Base-by-base conservation (phyloP, 345 rosid genomes). In the Syzygium grande region DNA sequence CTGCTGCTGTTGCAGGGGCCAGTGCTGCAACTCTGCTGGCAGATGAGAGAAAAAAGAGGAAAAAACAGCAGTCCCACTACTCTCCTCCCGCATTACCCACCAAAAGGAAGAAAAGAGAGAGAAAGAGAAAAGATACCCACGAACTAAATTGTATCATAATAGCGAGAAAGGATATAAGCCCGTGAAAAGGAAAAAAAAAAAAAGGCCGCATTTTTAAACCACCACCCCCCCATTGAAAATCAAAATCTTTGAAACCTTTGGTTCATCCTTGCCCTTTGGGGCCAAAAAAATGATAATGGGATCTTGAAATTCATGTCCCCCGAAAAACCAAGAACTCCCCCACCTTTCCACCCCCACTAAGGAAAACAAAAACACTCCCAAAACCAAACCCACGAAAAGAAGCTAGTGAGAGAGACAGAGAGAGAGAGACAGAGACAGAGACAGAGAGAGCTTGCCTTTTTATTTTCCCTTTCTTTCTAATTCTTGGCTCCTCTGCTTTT, bases 1-100 rank as follows among this genome's bases (percentile, higher is more conserved):
- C 88, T 80, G 88, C 88, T 78, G 85, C 85, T 78, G 85, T 83
- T 87, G 88, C 88, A 87, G 88, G 79, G 56, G 85, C 88, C 88
- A 87, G 85, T 55, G 88, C 73, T 87, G 85, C 78, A 87, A 23
- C 85, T 58, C 88, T 78, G 73, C 85, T 41, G 25, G 83, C 80
- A 41, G 83, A 29, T 49, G 51, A 51, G 79, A 19, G 11, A 9
- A 8, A 5, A 15, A 29, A 0, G 19, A 5, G n/a, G 23, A 29
- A n/a, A 65, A 49, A 46, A 55, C 25, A 84, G 63, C 86, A 85
- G 63, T 54, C 86, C 86, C 86, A 85, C 86, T 49, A 41, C 86
- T 85, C 21, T 43, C 46, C 46, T 6, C 46, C 3, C 41, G 43
- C 46, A 22, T 56, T 49, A 85, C 51, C 73, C 73, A 17, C 73